phyloP scores from a whole-genome alignment of 129 eudicot species.

The Tanacetum coccineum region DNA sequence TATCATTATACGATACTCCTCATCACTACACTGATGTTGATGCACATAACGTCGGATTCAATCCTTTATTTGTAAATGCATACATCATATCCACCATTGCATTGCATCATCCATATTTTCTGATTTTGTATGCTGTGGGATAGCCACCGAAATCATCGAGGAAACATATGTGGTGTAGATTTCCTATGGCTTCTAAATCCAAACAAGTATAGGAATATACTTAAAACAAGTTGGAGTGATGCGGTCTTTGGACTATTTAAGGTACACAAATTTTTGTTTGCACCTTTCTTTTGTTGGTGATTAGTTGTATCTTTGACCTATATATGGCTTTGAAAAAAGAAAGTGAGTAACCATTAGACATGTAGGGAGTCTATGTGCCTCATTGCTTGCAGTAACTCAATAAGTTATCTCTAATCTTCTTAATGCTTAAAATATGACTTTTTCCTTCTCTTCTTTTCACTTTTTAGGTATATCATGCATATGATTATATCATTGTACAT shows the following conservation, averaged over 20 bases:
- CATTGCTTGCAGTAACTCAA: conserved; percentile 21
- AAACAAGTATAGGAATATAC: too few species aligned
- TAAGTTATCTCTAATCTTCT: conserved; percentile 23
- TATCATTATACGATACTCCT: too few species aligned
- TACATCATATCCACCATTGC: background rate
- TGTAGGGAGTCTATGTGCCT: conserved; percentile 23
- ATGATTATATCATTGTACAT: background rate
- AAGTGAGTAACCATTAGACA: conserved; percentile 2
- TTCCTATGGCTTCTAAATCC: too few species aligned
- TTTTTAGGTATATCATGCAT: too few species aligned
- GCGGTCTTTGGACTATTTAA: conserved; percentile 86
- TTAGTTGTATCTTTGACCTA: too few species aligned
- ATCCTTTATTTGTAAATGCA: background rate
- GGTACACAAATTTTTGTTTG: conserved; percentile 35
- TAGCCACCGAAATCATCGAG: too few species aligned
- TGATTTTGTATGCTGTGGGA: conserved; percentile 63
- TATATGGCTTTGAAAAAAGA: conserved; percentile 1
- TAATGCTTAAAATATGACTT: conserved; percentile 15
- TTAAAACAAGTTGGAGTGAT: too few species aligned
- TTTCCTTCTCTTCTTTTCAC: background rate
- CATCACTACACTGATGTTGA: conserved; percentile 92
- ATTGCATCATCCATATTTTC: background rate
- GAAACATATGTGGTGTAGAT: too few species aligned
- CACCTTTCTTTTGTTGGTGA: background rate
- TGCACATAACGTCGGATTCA: conserved; percentile 71